Evolutionary conservation across 495 filamentous ascomycete genomes (phyloP).

Genomic region (Xylaria cubensis): DNA sequence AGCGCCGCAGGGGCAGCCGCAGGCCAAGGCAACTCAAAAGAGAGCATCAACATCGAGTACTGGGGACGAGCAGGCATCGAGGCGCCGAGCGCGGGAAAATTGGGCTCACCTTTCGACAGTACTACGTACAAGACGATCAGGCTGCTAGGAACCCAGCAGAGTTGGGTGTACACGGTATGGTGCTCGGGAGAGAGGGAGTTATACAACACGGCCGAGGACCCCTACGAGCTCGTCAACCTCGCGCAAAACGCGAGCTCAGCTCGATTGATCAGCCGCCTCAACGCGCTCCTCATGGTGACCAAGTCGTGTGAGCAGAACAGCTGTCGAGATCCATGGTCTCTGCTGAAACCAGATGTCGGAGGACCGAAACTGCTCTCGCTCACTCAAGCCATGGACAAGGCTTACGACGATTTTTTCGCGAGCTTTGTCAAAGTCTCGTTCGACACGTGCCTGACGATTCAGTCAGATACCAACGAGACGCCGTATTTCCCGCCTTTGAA

Average conservation of each 20-base stretch:
- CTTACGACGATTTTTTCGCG: slow-evolving; percentile 20
- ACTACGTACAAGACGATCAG: slow-evolving; percentile 61
- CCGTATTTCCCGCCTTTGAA: slow-evolving; percentile 18
- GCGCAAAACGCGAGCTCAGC: neutral
- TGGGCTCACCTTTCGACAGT: slow-evolving; percentile 34
- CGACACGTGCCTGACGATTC: slow-evolving; percentile 14
- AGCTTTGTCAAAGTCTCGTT: slow-evolving; percentile 19
- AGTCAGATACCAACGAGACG: slow-evolving; percentile 10
- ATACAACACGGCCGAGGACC: slow-evolving; percentile 46
- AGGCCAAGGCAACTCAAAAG: slow-evolving; percentile 30
- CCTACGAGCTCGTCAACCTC: slow-evolving; percentile 27
- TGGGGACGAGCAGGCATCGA: slow-evolving; percentile 54
- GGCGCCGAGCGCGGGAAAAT: slow-evolving; percentile 34
- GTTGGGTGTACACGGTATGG: slow-evolving; percentile 59
- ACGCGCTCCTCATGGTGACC: slow-evolving; percentile 57
- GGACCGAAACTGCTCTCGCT: neutral
- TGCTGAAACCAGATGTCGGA: slow-evolving; percentile 43
- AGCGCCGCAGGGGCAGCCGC: slow-evolving; percentile 32
- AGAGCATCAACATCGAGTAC: slow-evolving; percentile 61
- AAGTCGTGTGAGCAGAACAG: slow-evolving; percentile 57
- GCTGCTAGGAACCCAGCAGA: slow-evolving; percentile 48
- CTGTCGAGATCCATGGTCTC: slow-evolving; percentile 57
- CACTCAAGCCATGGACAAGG: slow-evolving; percentile 13
- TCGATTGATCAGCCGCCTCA: slow-evolving; percentile 47
- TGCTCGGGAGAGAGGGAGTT: slow-evolving; percentile 59